phyloP scores from a whole-genome alignment of 306 rosid genomes.

The Lotus japonicus region DNA sequence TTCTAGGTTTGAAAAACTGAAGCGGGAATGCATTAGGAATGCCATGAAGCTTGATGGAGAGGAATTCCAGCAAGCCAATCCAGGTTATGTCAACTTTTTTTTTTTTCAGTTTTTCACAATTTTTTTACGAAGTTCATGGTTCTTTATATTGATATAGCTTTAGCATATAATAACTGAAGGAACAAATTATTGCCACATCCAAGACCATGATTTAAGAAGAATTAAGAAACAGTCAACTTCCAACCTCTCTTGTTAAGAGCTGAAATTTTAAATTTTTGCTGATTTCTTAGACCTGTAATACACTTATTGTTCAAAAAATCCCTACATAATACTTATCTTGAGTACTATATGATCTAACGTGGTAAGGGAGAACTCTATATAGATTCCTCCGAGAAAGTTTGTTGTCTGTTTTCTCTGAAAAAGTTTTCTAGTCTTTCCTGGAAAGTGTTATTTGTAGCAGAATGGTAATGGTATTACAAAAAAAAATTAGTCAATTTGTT shows the following conservation, averaged over 20 bases:
- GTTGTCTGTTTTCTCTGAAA: neutral
- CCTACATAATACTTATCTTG: neutral
- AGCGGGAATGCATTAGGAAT: conserved; percentile 40
- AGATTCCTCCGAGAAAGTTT: neutral
- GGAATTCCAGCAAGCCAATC: conserved; percentile 37
- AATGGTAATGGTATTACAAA: neutral
- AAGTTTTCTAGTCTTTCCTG: conserved; percentile 3
- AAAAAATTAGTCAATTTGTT: neutral
- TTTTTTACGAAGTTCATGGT: neutral
- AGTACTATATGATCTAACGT: neutral
- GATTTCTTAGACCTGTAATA: neutral
- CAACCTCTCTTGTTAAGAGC: neutral
- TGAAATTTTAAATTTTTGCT: neutral
- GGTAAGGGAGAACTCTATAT: neutral
- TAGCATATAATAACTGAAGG: neutral
- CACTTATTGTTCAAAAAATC: neutral
- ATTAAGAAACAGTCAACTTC: conserved; percentile 4
- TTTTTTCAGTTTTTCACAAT: neutral
- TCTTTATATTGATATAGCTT: conserved; percentile 8
- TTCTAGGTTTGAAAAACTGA: conserved; percentile 63
- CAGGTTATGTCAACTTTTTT: conserved; percentile 38
- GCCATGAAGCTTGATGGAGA: conserved; percentile 39
- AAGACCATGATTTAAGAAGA: neutral
- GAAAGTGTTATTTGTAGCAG: neutral
- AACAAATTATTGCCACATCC: neutral